These are phyloP conservation scores for Emmonsia crescens DNA, from an alignment of 2,329 filamentous ascomycete genomes.

Conservation along the genomic window DNA sequence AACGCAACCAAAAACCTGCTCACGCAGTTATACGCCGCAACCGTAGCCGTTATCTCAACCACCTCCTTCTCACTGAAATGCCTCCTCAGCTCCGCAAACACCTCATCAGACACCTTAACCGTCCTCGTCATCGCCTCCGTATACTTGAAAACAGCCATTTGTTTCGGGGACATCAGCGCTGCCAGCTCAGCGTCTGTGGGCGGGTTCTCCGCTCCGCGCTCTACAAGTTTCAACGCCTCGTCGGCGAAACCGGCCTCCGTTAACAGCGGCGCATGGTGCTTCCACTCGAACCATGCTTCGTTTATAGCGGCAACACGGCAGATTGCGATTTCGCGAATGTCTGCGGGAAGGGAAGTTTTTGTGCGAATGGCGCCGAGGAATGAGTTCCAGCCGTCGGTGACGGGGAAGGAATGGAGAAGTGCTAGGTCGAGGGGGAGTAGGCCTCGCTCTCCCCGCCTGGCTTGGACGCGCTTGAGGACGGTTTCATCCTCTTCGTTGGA, in stretches of 20 bases:
- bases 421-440: conserved; percentile 45
- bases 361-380: conserved; percentile 48
- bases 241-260: conserved; percentile 46
- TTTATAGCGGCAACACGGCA: conserved; percentile 72
- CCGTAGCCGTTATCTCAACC: conserved; percentile 69
- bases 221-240: conserved; percentile 38
- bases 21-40: conserved; percentile 75
- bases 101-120: conserved; percentile 56
- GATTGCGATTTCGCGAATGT: conserved; percentile 65
- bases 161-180: conserved; percentile 42
- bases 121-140: conserved; percentile 75
- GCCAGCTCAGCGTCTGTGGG: conserved; percentile 21
- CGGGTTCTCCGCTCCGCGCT: conserved; percentile 25
- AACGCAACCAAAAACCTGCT: conserved; percentile 73
- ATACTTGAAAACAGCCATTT: conserved; percentile 61
- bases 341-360: conserved; percentile 38
- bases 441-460: conserved; percentile 39
- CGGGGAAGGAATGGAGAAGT: conserved; percentile 44
- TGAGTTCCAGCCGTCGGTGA: conserved; percentile 49
- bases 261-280: conserved; percentile 64
- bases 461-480: conserved; percentile 41
- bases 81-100: conserved; percentile 53
- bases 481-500: conserved; percentile 37
- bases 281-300: conserved; percentile 77
- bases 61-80: conserved; percentile 60